Percentiles rank a stretch among this genome's conserved stretches.
Conservation (phyloP, 345 rosid species). For the Lenwebbia sp. region DNA sequence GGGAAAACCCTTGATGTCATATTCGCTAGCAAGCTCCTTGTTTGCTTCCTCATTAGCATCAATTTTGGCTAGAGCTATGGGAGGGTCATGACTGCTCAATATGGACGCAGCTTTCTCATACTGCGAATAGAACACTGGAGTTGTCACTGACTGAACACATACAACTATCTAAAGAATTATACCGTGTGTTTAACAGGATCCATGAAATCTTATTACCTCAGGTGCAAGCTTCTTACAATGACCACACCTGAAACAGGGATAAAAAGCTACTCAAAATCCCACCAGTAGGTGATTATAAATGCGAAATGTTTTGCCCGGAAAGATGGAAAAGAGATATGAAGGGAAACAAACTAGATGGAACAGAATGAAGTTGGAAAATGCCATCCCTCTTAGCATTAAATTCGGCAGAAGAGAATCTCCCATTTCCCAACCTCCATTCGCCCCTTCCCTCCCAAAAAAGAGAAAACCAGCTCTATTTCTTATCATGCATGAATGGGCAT, state of each 20-base stretch:
- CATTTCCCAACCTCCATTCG: not conserved
- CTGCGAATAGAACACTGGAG: slow-evolving; percentile 18
- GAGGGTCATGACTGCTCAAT: slow-evolving; percentile 57
- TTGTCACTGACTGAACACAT: not conserved
- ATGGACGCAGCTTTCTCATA: slow-evolving; percentile 90
- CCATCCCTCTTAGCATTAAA: not conserved
- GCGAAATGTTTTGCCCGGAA: not conserved
- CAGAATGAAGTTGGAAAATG: not conserved
- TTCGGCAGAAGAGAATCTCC: not conserved
- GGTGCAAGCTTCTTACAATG: slow-evolving; percentile 96
- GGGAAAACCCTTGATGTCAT: slow-evolving; percentile 80
- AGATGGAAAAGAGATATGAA: not conserved
- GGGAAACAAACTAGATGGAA: not conserved
- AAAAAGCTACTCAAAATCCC: not conserved
- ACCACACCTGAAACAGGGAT: slow-evolving; percentile 61
- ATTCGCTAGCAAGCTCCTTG: slow-evolving; percentile 44
- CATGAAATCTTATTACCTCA: slow-evolving; percentile 35
- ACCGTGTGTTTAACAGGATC: not conserved
- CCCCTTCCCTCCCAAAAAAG: not conserved
- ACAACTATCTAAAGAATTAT: not conserved
- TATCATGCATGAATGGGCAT: not conserved
- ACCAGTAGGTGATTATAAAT: not conserved
- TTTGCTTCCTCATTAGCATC: slow-evolving; percentile 76
- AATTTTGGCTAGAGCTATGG: slow-evolving; percentile 68
- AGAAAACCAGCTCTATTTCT: not conserved